These are phyloP conservation scores for Oleoguttula mirabilis DNA, from an alignment of 495 filamentous ascomycete species.

Conservation along the genomic window DNA sequence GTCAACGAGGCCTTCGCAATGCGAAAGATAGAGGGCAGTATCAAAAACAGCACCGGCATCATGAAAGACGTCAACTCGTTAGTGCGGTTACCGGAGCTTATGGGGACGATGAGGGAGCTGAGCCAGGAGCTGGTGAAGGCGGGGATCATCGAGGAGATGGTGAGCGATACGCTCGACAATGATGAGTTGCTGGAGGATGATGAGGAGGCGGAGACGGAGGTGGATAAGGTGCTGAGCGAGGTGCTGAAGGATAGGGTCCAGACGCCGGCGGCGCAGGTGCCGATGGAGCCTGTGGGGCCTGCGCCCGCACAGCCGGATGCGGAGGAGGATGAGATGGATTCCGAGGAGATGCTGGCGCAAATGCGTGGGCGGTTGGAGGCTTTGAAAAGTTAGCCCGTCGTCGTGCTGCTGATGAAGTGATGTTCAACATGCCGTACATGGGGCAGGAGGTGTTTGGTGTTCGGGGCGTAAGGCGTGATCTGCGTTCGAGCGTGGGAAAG, in stretches of 20 bases:
- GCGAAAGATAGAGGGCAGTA: conserved; percentile 90
- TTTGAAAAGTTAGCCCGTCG: conserved; percentile 77
- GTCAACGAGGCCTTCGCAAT: conserved; percentile 93
- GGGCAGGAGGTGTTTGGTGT: too few species aligned
- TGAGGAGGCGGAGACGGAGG: conserved; percentile 87
- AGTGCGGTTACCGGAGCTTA: conserved; percentile 73
- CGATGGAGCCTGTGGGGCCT: conserved; percentile 27
- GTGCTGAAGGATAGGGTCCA: conserved; percentile 66
- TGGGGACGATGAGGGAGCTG: conserved; percentile 80
- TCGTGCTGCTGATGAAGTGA: too few species aligned
- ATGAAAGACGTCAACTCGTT: conserved; percentile 95
- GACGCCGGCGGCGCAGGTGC: conserved; percentile 44
- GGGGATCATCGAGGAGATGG: conserved; percentile 96
- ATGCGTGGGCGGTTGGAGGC: conserved; percentile 89
- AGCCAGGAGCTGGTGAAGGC: conserved; percentile 80
- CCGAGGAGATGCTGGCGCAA: conserved; percentile 78
- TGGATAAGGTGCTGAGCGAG: conserved; percentile 85
- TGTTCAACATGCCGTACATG: too few species aligned
- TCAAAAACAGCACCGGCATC: conserved; percentile 73
- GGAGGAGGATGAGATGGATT: conserved; percentile 70
- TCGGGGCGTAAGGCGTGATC: too few species aligned
- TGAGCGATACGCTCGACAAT: conserved; percentile 71
- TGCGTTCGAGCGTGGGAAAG: too few species aligned
- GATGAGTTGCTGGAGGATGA: conserved; percentile 61
- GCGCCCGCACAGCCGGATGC: conserved; percentile 46